phyloP scores from a whole-genome alignment of 208 protist species.

The Acanthamoeba divionensis region DNA sequence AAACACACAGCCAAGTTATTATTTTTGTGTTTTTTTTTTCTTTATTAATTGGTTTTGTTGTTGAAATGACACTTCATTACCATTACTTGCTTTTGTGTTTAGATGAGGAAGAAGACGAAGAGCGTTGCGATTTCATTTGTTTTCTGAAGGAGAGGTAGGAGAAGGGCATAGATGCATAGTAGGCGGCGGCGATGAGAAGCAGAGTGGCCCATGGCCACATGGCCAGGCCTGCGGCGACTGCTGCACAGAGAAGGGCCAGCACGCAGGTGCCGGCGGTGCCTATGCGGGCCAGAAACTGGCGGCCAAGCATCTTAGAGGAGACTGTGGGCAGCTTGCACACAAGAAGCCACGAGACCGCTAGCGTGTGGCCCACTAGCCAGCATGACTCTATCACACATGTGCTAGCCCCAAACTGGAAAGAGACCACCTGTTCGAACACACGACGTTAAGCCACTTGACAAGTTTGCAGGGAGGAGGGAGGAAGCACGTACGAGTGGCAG shows the following conservation, averaged over 20 bases:
- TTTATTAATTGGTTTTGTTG: too few relatives aligned
- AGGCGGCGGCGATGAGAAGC: not conserved
- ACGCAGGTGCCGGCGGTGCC: not conserved
- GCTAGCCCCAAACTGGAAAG: not conserved
- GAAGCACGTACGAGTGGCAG: not conserved
- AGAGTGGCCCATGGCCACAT: not conserved
- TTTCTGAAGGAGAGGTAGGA: not conserved
- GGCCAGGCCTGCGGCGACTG: too few relatives aligned
- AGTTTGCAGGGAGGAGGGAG: not conserved
- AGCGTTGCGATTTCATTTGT: too few relatives aligned
- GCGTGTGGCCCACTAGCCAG: not conserved
- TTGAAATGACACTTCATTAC: too few relatives aligned
- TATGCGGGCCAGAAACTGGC: not conserved
- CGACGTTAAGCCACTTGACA: too few relatives aligned
- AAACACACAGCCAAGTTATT: too few relatives aligned
- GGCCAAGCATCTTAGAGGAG: constrained; percentile 12
- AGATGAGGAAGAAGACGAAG: too few relatives aligned
- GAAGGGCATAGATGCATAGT: not conserved
- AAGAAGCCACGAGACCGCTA: not conserved
- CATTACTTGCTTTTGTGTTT: too few relatives aligned
- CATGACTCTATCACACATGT: not conserved
- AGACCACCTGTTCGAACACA: too few relatives aligned
- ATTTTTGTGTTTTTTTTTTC: too few relatives aligned
- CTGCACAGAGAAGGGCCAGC: too few relatives aligned
- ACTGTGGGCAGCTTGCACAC: constrained; percentile 5